Evolutionary conservation across 2,329 filamentous ascomycete genomes (phyloP).

Genomic region (Microcyclosporella mali): DNA sequence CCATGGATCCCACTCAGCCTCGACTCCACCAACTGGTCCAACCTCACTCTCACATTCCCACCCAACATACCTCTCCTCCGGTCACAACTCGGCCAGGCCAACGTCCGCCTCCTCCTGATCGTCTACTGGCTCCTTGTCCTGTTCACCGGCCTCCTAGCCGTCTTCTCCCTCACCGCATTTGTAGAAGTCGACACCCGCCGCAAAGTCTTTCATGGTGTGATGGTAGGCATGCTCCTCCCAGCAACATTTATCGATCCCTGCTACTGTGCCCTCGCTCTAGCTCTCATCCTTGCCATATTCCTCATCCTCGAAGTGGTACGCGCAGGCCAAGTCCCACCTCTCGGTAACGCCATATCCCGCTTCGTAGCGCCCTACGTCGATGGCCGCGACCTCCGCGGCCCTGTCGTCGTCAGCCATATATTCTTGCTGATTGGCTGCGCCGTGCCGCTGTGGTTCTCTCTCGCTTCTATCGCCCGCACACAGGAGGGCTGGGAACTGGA

Average conservation of each 20-base stretch:
- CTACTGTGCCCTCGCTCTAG: constrained; percentile 74
- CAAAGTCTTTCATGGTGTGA: constrained; percentile 97
- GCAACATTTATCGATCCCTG: constrained; percentile 79
- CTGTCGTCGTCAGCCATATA: constrained; percentile 92
- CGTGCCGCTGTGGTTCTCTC: constrained; percentile 83
- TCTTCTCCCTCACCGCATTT: constrained; percentile 70
- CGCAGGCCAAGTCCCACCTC: constrained; percentile 82
- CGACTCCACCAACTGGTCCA: constrained; percentile 24
- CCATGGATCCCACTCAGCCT: constrained; percentile 69
- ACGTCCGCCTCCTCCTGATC: constrained; percentile 69
- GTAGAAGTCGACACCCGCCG: constrained; percentile 92
- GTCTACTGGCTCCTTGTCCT: constrained; percentile 70
- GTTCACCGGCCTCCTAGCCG: constrained; percentile 62
- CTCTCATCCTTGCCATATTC: constrained; percentile 74
- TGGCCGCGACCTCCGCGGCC: constrained; percentile 83
- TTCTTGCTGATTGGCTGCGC: constrained; percentile 93
- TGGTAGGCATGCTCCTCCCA: constrained; percentile 92
- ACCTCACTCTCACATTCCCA: constrained; percentile 3
- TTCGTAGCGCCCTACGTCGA: constrained; percentile 95
- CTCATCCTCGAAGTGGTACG: constrained; percentile 82
- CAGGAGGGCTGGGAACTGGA: constrained; percentile 62
- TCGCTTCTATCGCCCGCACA: constrained; percentile 60
- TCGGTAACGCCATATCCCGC: constrained; percentile 75
- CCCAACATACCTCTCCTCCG: constrained; percentile 57
- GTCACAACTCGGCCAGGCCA: constrained; percentile 64